Evolutionary conservation across 2,329 filamentous ascomycete genomes (phyloP).

Genomic region (Monascus ruber): DNA sequence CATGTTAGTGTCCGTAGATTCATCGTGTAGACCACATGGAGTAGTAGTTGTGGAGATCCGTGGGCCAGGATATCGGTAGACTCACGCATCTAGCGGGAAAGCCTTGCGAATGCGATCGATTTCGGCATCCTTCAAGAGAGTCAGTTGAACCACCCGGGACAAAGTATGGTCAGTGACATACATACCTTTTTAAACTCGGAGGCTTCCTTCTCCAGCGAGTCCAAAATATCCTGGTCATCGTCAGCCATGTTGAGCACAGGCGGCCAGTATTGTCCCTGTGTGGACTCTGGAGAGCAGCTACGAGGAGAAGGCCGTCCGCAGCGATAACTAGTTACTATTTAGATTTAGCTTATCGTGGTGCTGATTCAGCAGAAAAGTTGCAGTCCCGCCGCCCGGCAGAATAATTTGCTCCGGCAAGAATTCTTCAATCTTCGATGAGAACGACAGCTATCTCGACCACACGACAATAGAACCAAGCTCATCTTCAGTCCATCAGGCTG

Average conservation of each 20-base stretch:
- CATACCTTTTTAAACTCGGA: conserved; percentile 82
- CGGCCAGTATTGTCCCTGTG: not conserved
- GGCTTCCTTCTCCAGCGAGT: conserved; percentile 69
- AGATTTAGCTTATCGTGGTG: conserved; percentile 17
- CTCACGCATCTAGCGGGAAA: conserved; percentile 66
- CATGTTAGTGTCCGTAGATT: too few relatives aligned
- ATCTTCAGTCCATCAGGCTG: not conserved
- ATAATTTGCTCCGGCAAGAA: conserved; percentile 3
- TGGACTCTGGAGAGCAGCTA: not conserved
- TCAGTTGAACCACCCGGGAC: too few relatives aligned
- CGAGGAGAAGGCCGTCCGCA: not conserved
- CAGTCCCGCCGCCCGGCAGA: conserved; percentile 10
- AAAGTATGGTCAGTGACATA: too few relatives aligned
- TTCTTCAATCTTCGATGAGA: not conserved
- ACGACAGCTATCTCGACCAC: too few relatives aligned
- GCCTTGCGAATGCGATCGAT: conserved; percentile 89
- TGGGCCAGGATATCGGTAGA: conserved; percentile 3
- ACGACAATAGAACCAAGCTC: too few relatives aligned
- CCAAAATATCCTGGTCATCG: conserved; percentile 63
- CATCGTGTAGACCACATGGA: too few relatives aligned
- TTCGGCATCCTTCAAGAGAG: conserved; percentile 61
- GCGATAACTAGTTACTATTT: not conserved
- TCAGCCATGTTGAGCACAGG: conserved; percentile 36
- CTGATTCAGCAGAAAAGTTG: conserved; percentile 28
- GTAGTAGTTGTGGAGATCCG: too few relatives aligned